Conservation (phyloP, 345 rosid genomes). For the Brassica juncea region DNA sequence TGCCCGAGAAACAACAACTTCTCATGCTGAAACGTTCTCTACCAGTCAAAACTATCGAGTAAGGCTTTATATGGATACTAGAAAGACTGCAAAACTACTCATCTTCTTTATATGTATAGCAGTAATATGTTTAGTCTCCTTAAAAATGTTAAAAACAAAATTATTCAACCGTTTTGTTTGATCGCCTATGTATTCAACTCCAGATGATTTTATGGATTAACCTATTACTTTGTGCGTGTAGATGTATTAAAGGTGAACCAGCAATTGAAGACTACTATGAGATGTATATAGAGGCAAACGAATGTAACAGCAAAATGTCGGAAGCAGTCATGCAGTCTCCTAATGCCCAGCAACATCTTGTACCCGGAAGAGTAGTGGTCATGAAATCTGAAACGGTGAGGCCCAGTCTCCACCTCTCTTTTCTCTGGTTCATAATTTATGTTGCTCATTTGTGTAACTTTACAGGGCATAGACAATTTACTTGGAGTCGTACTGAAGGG, state of each 20-base stretch:
- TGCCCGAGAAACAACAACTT: constrained; percentile 83
- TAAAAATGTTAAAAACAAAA: not conserved
- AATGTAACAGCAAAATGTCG: constrained; percentile 48
- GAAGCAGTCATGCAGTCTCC: constrained; percentile 71
- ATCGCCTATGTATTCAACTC: not conserved
- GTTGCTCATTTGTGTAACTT: constrained; percentile 28
- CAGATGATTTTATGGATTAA: constrained; percentile 9
- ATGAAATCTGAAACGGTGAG: constrained; percentile 82
- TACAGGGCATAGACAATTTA: constrained; percentile 75
- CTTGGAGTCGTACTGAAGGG: constrained; percentile 82
- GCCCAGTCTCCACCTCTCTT: constrained; percentile 25
- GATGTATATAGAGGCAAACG: constrained; percentile 62
- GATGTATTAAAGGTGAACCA: constrained; percentile 94
- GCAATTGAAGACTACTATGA: constrained; percentile 89
- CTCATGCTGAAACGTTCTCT: constrained; percentile 74
- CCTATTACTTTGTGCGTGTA: constrained; percentile 40
- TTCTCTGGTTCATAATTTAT: constrained; percentile 16
- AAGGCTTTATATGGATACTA: constrained; percentile 40
- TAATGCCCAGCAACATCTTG: constrained; percentile 48
- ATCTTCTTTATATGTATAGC: not conserved
- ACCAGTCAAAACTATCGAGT: constrained; percentile 78
- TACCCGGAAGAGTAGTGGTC: constrained; percentile 77
- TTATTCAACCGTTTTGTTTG: constrained; percentile 1
- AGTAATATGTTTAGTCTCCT: not conserved
- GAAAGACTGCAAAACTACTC: constrained; percentile 13